Evolutionary conservation across 176 grass and related monocot species (phyloP).

Genomic region (Rhipidocladum racemiflorum): DNA sequence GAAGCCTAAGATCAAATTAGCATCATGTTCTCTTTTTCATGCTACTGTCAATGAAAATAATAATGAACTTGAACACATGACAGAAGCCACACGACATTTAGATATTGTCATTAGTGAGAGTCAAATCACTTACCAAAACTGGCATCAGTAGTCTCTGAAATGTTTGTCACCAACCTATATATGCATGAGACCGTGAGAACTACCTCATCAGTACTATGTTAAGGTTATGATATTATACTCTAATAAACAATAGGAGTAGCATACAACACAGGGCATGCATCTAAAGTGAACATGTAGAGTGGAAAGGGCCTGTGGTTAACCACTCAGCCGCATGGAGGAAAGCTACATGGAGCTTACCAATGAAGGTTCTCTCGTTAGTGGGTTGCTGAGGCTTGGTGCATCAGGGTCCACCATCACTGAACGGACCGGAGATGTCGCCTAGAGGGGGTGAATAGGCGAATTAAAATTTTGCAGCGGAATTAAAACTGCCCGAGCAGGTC

Average conservation of each 20-base stretch:
- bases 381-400: conserved; percentile 91
- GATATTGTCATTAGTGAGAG: neutral
- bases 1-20: neutral
- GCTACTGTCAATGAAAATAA: neutral
- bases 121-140: conserved; percentile 71
- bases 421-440: too few species aligned
- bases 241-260: conserved; percentile 24
- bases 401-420: conserved; percentile 99
- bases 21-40: conserved; percentile 14
- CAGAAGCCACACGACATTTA: neutral
- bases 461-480: too few species aligned
- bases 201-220: conserved; percentile 38
- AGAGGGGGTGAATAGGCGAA: too few species aligned
- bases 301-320: conserved; percentile 15
- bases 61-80: neutral
- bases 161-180: conserved; percentile 93
- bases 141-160: conserved; percentile 83
- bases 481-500: too few species aligned
- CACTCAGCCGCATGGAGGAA: conserved; percentile 26
- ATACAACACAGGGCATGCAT: conserved; percentile 22
- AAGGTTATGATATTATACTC: conserved; percentile 26
- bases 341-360: conserved; percentile 82
- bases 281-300: conserved; percentile 28
- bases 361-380: conserved; percentile 91
- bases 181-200: conserved; percentile 9